Conservation (phyloP, 1,284 basidiomycete genomes). For the Cutaneotrichosporon sp. region DNA sequence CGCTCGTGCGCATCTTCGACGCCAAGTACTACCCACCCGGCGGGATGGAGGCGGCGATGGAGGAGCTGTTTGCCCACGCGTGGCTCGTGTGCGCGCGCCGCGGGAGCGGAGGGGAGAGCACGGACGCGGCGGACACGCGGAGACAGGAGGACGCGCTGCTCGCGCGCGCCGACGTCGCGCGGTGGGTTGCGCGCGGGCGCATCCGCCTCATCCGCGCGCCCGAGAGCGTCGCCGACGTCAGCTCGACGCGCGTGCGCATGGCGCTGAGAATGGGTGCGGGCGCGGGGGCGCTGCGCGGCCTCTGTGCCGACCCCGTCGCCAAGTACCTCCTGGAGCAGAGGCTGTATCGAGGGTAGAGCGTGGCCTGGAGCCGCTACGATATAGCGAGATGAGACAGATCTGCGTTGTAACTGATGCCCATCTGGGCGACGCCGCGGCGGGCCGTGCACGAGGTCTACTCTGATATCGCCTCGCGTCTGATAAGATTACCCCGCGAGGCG, state of each 20-base stretch:
- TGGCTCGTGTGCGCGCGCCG: conserved; percentile 72
- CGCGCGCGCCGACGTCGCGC: conserved; percentile 53
- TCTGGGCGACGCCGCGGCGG: too few species aligned
- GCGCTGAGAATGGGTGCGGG: conserved; percentile 48
- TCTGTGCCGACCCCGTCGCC: conserved; percentile 12
- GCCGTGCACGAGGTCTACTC: too few species aligned
- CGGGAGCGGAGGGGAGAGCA: conserved; percentile 33
- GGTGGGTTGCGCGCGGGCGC: conserved; percentile 59
- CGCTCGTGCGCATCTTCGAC: conserved; percentile 78
- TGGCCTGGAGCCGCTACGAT: too few species aligned
- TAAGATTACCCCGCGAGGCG: too few species aligned
- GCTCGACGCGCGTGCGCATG: conserved; percentile 71
- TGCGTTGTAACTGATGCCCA: neutral
- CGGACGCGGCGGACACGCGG: conserved; percentile 14
- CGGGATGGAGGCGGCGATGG: conserved; percentile 51
- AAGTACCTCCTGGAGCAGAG: conserved; percentile 17
- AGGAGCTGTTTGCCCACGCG: conserved; percentile 48
- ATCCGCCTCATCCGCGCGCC: conserved; percentile 64
- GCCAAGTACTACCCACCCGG: conserved; percentile 68
- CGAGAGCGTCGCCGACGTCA: conserved; percentile 60
- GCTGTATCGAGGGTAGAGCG: conserved; percentile 13
- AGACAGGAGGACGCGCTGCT: conserved; percentile 48
- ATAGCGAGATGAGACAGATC: too few species aligned
- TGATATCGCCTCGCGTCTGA: too few species aligned
- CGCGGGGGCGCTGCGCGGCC: neutral